Percentiles rank a stretch among this genome's conserved stretches.
Evolutionary conservation across 116 monocot species (phyloP).

Genomic region (Thalassia testudinum): DNA sequence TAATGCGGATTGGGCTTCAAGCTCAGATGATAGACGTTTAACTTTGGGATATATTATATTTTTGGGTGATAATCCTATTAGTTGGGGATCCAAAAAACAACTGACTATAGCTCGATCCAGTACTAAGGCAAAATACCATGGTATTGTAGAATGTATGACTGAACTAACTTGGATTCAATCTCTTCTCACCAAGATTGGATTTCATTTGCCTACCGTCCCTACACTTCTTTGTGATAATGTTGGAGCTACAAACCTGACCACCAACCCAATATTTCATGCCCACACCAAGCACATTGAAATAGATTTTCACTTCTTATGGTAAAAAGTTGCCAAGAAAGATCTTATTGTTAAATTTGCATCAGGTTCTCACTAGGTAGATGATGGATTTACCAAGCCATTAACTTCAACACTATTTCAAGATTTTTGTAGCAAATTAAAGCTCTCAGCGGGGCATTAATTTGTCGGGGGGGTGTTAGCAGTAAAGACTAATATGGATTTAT

Average conservation of each 20-base stretch:
- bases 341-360: no score
- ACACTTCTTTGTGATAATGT: background rate
- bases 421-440: no score
- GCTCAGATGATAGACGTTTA: background rate
- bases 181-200: background rate
- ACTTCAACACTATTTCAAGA: no score
- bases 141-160: background rate
- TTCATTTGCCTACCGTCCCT: background rate
- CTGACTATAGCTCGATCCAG: background rate
- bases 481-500: no score
- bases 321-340: background rate
- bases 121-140: background rate
- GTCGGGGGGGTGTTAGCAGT: no score
- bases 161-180: background rate
- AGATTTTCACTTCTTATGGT: background rate
- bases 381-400: no score
- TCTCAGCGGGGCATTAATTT: no score
- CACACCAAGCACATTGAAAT: conserved; percentile 2
- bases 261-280: conserved; percentile 2
- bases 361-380: no score
- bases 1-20: background rate
- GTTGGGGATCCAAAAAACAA: background rate
- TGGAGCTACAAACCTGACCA: background rate
- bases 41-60: background rate
- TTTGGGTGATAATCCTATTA: background rate